Conservation (phyloP, 768 basidiomycete genomes). For the Tricholoma flavovirens region DNA sequence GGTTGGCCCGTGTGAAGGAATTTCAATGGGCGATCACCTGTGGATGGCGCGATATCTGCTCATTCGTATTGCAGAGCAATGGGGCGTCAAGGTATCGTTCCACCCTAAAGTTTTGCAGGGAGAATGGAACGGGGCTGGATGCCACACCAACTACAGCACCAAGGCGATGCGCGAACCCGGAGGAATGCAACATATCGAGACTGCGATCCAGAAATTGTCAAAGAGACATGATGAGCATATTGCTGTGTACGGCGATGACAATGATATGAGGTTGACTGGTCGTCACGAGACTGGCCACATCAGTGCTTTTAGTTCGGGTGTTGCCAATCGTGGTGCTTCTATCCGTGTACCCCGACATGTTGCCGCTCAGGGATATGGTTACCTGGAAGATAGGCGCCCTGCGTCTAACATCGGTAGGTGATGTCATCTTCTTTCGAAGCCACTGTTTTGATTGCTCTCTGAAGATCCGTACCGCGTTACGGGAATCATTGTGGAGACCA, state of each 20-base stretch:
- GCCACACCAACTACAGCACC: constrained; percentile 98
- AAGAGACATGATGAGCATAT: constrained; percentile 94
- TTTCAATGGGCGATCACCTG: constrained; percentile 98
- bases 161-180: constrained; percentile 90
- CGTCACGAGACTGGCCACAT: constrained; percentile 98
- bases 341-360: constrained; percentile 96
- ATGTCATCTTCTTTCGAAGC: not conserved
- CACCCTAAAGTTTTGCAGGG: constrained; percentile 97
- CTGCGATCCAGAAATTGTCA: constrained; percentile 88
- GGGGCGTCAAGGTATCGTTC: constrained; percentile 97
- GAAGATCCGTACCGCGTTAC: constrained; percentile 95
- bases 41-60: constrained; percentile 99
- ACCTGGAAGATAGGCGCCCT: constrained; percentile 94
- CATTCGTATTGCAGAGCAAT: constrained; percentile 93
- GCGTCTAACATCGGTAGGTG: constrained; percentile 95
- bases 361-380: constrained; percentile 87
- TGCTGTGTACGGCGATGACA: constrained; percentile 96
- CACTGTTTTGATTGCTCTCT: constrained; percentile 3
- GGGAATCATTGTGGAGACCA: constrained; percentile 83
- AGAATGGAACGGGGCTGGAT: constrained; percentile 99
- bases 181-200: constrained; percentile 89
- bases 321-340: constrained; percentile 96
- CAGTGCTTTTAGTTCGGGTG: constrained; percentile 83
- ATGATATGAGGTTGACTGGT: constrained; percentile 92
- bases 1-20: constrained; percentile 96